Evolutionary conservation across 2,329 filamentous ascomycete species (phyloP), one percentile per base, ranked within the genome.

Genomic region (Colletotrichum sp.): DNA sequence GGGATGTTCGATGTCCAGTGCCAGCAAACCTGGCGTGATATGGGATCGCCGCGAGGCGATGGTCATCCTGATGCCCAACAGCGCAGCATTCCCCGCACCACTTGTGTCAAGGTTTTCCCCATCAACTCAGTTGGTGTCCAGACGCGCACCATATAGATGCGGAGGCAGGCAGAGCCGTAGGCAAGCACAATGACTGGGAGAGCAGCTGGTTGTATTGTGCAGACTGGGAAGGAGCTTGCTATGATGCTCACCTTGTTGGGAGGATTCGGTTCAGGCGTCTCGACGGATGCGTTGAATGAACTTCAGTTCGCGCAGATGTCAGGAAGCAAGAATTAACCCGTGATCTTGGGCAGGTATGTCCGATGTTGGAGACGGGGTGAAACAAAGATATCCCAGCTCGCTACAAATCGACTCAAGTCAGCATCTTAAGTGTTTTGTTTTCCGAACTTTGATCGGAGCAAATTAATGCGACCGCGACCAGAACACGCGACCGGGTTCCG

Each of bases 391-490:
- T 75, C 73, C 73, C 70, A 32, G 68, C 63, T 72, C 43, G 63
- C 73, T 75, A 52, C 73, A 68, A 73, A 21, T 75, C 69, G 69
- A 73, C 70, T 73, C 73, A 75, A 75, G 73, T 75, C 73, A 75
- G 73, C 73, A 73, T 73, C 73, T 75, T 75, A 75, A 75, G 73
- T 73, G 73, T 75, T 75, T 75, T 75, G 73, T 75, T 75, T 75
- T 75, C 69, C 43, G 68, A 73, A 75, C 73, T 73, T 68, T 75
- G 73, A 75, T 75, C 73, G 70, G 73, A 73, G 73, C 73, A 68
- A 63, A 72, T 75, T 75, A 57, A 75, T 75, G 73, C 73, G 69
- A 73, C 73, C 69, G 73, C 69, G 73, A 71, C 63, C 43, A 75
- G 70, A 75, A 73, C 70, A 75, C 73, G 73, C 73, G 73, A 75